Conservation (phyloP, 2,329 filamentous ascomycete species). For the Parasarocladium wereldwijsianum region DNA sequence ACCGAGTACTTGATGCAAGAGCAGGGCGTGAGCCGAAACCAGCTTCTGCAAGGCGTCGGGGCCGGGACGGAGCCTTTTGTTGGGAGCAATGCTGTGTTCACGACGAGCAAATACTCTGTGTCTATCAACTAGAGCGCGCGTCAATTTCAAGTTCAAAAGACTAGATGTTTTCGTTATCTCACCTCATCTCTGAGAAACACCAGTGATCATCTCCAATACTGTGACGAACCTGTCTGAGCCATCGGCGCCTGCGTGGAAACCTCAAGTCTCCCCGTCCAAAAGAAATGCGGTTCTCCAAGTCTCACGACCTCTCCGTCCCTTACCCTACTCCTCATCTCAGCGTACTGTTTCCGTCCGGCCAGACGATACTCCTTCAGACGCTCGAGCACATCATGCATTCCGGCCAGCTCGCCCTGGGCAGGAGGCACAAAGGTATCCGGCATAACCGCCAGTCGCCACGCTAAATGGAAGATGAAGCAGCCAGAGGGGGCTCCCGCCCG, state of each 20-base stretch:
- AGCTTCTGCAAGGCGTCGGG: slow-evolving; percentile 37
- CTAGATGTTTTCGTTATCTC: too few relatives aligned
- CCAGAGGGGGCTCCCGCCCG: slow-evolving; percentile 31
- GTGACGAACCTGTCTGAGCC: slow-evolving; percentile 1
- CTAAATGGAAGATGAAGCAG: slow-evolving; percentile 31
- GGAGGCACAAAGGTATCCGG: slow-evolving; percentile 17
- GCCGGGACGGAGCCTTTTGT: slow-evolving; percentile 43
- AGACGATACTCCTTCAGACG: slow-evolving; percentile 25
- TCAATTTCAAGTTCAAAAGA: background rate
- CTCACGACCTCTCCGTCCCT: slow-evolving; percentile 5
- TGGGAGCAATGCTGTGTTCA: slow-evolving; percentile 22
- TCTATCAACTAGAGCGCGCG: background rate
- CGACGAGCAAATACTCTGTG: slow-evolving; percentile 6
- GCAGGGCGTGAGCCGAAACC: slow-evolving; percentile 29
- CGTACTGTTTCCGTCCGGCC: slow-evolving; percentile 15
- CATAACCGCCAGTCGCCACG: slow-evolving; percentile 35
- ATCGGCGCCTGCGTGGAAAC: slow-evolving; percentile 10
- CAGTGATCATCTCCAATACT: slow-evolving; percentile 6
- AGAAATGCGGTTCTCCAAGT: slow-evolving; percentile 15
- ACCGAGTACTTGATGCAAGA: slow-evolving; percentile 37
- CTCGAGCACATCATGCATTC: slow-evolving; percentile 28
- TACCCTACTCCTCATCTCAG: slow-evolving; percentile 8
- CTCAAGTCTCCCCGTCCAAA: slow-evolving; percentile 25
- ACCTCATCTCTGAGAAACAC: too few relatives aligned
- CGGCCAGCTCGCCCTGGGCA: slow-evolving; percentile 13